phyloP scores from a whole-genome alignment of 2,329 filamentous ascomycete species.

The Trichoderma citrinoviride region DNA sequence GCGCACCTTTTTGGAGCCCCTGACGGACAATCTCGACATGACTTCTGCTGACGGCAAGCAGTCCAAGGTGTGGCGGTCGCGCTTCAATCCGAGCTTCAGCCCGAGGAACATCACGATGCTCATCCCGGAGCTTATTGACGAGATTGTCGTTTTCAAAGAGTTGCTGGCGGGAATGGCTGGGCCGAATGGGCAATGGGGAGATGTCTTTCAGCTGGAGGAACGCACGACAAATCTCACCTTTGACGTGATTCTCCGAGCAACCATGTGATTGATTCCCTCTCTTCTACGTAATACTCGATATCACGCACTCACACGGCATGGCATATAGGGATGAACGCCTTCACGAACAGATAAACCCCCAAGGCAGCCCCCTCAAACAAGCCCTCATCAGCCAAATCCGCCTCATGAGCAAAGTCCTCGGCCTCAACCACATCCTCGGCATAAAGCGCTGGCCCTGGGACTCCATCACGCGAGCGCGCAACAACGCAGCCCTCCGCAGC shows the following conservation, averaged over 20 bases:
- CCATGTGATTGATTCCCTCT: not conserved
- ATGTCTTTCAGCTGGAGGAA: not conserved
- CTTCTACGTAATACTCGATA: not conserved
- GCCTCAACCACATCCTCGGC: not conserved
- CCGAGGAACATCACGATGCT: not conserved
- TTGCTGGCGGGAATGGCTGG: not conserved
- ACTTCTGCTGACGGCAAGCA: not conserved
- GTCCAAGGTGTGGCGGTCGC: constrained; percentile 33
- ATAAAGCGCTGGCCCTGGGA: not conserved
- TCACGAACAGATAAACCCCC: not conserved
- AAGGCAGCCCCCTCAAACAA: not conserved
- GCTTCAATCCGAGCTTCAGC: constrained; percentile 15
- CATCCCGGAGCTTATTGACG: not conserved
- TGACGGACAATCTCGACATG: not conserved
- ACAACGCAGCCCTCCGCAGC: not conserved
- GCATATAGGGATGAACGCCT: not conserved
- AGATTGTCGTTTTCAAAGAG: not conserved
- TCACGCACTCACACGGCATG: not conserved
- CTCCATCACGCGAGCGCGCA: not conserved
- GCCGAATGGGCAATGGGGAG: not conserved
- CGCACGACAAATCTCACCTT: not conserved
- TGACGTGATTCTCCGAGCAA: not conserved
- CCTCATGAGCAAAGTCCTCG: constrained; percentile 4
- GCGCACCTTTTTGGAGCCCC: not conserved
- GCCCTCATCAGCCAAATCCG: not conserved